Base-by-base conservation (phyloP, 495 filamentous ascomycete genomes). In the Umbilicaria muhlenbergii region DNA sequence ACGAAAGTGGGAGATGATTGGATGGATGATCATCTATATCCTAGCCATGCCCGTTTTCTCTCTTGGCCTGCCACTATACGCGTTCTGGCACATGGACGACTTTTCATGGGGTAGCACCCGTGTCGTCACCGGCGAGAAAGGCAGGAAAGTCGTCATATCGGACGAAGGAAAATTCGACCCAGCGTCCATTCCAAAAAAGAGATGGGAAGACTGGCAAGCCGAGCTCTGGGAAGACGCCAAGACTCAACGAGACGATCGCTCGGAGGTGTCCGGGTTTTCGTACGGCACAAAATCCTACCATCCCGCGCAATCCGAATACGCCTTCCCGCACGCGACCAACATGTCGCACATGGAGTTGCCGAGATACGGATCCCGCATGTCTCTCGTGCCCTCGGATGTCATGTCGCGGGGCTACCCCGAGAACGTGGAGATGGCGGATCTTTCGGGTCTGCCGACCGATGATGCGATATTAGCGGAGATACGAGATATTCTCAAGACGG, bases 101-200 rank as follows among this genome's bases (percentile, higher is more conserved):
- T 98, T 98, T 69, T 74, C 78, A 6, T 98, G 91, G 91, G 91
- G 91, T 72, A 96, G 84, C 60, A 98, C 91, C 0, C 87, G 92
- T 70, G 77, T 98, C 48, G 91, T 99, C 49, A 93, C 84, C n/a
- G 91, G 91, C 58, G 91, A 96, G 61, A 82, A 81, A 55, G 91
- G 91, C 41, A 75, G 81, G 55, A 88, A 95, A 67, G 65, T 96
- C 48, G 77, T 99, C 57, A 83, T 99, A 49, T 83, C 85, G 1
- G 91, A 99, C 58, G 91, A 99, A 65, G 92, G 91, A 62, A 95
- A 94, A 66, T 99, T 95, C 59, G 91, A 99, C 59, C 89, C 92
- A 11, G 67, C 73, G 10, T 81, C 77, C 33, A 96, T 99, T 49
- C 91, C 91, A 21, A 81, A 86, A 61, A 96, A 95, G 77, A 86